A percentile compares a stretch with the other conserved stretches of the same genome.
These are phyloP conservation scores for Ceratobasidium sp. DNA, from an alignment of 1,284 basidiomycete species.

Conservation along the genomic window DNA sequence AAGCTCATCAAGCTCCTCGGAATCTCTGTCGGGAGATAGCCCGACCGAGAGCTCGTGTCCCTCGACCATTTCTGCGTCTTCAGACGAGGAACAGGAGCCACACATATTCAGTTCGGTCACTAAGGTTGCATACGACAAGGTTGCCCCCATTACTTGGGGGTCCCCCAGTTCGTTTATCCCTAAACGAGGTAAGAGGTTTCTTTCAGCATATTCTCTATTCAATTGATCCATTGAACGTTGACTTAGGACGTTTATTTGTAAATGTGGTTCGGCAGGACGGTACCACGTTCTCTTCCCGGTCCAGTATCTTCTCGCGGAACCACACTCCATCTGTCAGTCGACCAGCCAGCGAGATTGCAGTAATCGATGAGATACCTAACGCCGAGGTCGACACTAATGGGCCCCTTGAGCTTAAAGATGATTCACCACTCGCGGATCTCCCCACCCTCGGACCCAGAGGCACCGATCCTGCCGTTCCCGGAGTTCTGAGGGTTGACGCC, in stretches of 20 bases:
- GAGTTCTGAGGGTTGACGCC: too few relatives aligned
- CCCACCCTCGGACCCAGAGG: too few relatives aligned
- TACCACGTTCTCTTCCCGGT: background rate
- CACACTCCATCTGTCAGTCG: background rate
- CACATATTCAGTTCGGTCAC: background rate
- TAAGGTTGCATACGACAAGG: background rate
- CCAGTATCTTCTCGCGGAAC: conserved; percentile 3
- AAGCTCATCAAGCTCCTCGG: background rate
- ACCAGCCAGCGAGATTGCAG: background rate
- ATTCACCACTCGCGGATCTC: background rate
- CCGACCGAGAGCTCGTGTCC: background rate
- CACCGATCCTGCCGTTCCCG: too few relatives aligned
- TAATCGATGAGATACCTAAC: background rate
- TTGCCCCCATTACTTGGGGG: background rate
- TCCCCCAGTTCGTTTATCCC: background rate
- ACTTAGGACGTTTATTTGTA: background rate
- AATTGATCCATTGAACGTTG: background rate
- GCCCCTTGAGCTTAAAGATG: background rate
- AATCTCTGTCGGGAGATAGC: background rate
- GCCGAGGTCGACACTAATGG: background rate
- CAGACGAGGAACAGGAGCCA: background rate
- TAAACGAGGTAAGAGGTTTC: background rate
- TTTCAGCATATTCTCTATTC: background rate
- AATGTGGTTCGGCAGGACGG: background rate
- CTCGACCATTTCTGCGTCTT: background rate